Base-by-base conservation (phyloP, 441 rosid genomes). In the Dalechampia spathulata region DNA sequence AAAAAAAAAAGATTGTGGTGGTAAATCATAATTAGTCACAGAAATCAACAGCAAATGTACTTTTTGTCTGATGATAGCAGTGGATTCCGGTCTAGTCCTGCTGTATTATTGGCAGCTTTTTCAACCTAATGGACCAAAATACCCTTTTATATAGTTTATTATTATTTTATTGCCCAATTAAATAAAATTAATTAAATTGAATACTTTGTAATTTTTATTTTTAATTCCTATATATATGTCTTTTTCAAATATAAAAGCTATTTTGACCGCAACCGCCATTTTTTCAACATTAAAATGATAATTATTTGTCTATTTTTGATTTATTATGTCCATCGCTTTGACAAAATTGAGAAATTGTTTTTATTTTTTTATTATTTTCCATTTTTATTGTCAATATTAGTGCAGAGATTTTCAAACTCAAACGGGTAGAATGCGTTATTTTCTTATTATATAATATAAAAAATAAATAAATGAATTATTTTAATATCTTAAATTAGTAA, bases 101-200 rank as follows among this genome's bases (percentile, higher is more conserved):
- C 7, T 25, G 46, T 37, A 25, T n/a, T 15, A 14, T 36, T 39
- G 58, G 34, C 58, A 28, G 53, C 53, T 49, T 49, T 16, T 16
- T 10, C 0, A 0, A 30, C 2, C 6, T 14, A 6, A 3, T 9
- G 19, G 32, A 53, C 57, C 25, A 32, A 53, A 53, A n/a, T n/a
- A n/a, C n/a, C n/a, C n/a, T n/a, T n/a, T n/a, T n/a, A n/a, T n/a
- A n/a, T n/a, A n/a, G n/a, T n/a, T n/a, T n/a, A n/a, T n/a, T n/a
- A 14, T 53, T 27, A 21, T 37, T 37, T 53, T 52, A 1, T 7
- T 21, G 5, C n/a, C n/a, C n/a, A n/a, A n/a, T n/a, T 21, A 38
- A 13, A 38, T 5, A 34, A 7, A 34, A 7, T 3, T 2, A 34
- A 12, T 34, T 34, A 5, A 34, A 2, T 34, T 38, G 41, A 38